Conservation (phyloP, 1,139 yeast species). For the Arxiozyma bovina region DNA sequence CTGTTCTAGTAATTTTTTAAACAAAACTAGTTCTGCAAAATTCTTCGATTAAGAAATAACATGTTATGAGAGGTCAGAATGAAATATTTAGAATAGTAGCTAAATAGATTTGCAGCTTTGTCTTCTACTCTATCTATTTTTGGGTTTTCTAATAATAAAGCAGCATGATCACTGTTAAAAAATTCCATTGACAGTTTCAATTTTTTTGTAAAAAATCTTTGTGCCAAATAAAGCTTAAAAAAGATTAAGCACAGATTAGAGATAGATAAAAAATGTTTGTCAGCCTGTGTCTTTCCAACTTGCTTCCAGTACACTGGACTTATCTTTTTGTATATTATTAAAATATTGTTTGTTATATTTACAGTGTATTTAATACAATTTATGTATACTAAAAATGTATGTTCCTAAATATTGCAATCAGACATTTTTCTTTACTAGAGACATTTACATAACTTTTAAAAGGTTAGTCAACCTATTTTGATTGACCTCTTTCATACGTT, state of each 20-base stretch:
- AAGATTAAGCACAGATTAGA: not conserved
- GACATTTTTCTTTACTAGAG: not conserved
- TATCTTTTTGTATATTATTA: not conserved
- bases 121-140: not conserved
- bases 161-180: not conserved
- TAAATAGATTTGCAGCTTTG: not conserved
- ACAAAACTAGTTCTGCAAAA: too few relatives aligned
- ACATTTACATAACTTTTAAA: not conserved
- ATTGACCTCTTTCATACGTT: slow-evolving; percentile 42
- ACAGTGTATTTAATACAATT: not conserved
- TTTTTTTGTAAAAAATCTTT: too few relatives aligned
- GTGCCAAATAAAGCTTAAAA: not conserved
- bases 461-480: not conserved
- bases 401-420: not conserved
- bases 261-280: not conserved
- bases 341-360: not conserved
- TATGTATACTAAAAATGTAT: not conserved
- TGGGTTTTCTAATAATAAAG: not conserved
- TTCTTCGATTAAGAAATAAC: not conserved
- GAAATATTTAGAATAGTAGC: not conserved
- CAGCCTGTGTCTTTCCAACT: not conserved
- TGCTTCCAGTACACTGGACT: not conserved
- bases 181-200: not conserved
- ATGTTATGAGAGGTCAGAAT: too few relatives aligned
- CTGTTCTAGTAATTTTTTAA: not conserved